A percentile compares a stretch with the other conserved stretches of the same genome.
phyloP scores from a whole-genome alignment of 2,329 filamentous ascomycete species.

The Aspergillus pseudoglaucus region DNA sequence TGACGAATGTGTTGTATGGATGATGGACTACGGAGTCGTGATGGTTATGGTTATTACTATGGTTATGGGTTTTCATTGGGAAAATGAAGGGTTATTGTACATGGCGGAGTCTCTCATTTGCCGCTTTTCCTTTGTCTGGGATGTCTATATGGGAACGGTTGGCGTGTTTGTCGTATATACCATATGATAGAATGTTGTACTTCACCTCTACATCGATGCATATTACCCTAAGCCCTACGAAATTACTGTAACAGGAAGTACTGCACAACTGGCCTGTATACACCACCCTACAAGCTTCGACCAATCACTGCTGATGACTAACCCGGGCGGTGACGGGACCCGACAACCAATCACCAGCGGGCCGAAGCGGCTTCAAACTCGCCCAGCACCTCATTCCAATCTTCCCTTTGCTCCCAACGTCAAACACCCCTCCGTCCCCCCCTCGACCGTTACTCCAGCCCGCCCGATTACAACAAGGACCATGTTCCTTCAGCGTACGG shows the following conservation, averaged over 20 bases:
- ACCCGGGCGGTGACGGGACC: conserved; percentile 7
- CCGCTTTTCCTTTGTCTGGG: neutral
- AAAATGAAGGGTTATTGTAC: neutral
- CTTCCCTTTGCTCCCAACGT: conserved; percentile 15
- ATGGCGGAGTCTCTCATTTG: neutral
- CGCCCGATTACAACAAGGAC: conserved; percentile 15
- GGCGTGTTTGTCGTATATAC: neutral
- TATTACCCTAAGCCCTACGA: conserved; percentile 16
- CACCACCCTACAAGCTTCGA: conserved; percentile 11
- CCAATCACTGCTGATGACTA: conserved; percentile 25
- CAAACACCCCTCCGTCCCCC: conserved; percentile 6
- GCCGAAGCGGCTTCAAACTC: conserved; percentile 36
- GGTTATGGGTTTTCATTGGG: neutral
- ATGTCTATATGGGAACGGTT: neutral
- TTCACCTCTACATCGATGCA: neutral
- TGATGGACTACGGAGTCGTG: neutral
- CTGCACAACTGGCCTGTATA: conserved; percentile 9
- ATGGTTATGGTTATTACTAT: neutral
- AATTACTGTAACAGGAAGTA: conserved; percentile 9
- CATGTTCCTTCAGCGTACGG: conserved; percentile 45
- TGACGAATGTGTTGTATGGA: neutral
- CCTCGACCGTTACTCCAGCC: neutral
- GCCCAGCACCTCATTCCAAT: conserved; percentile 25
- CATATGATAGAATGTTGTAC: neutral
- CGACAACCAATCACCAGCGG: conserved; percentile 13